Evolutionary conservation across 192 early-diverging fungal species (phyloP).

Genomic region (Coemansia sp.): DNA sequence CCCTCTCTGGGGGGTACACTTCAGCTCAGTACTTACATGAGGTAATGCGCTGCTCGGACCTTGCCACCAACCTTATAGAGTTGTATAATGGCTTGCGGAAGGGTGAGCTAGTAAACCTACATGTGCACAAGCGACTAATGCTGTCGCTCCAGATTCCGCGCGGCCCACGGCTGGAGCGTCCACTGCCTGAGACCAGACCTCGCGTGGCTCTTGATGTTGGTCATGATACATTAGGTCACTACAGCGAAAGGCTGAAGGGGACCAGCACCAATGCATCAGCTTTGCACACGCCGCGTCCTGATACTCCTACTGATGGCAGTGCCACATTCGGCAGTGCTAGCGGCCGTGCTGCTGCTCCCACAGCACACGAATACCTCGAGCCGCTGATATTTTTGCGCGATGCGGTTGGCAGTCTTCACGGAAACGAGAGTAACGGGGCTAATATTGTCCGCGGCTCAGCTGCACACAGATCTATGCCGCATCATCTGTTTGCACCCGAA

Average conservation of each 20-base stretch:
- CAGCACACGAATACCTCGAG: conserved; percentile 36
- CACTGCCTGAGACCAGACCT: conserved; percentile 18
- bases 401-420: background rate
- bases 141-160: conserved; percentile 52
- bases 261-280: conserved; percentile 23
- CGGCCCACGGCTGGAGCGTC: conserved; percentile 36
- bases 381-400: conserved; percentile 28
- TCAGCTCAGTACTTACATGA: conserved; percentile 31
- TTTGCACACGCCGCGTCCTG: conserved; percentile 39
- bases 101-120: conserved; percentile 39
- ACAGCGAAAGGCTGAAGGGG: conserved; percentile 11
- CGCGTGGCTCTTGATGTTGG: conserved; percentile 18
- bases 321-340: background rate
- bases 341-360: conserved; percentile 21
- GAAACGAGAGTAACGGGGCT: conserved; percentile 1
- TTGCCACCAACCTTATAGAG: conserved; percentile 39
- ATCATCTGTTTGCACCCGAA: conserved; percentile 5
- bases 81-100: conserved; percentile 49
- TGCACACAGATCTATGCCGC: conserved; percentile 16
- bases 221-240: conserved; percentile 4
- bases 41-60: conserved; percentile 19
- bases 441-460: conserved; percentile 1
- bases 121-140: conserved; percentile 47
- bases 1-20: conserved; percentile 20
- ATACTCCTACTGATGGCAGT: conserved; percentile 23